Percentiles rank a stretch among this genome's conserved stretches.
phyloP scores from a whole-genome alignment of 306 rosid species.

The Pyrus betulifolia region DNA sequence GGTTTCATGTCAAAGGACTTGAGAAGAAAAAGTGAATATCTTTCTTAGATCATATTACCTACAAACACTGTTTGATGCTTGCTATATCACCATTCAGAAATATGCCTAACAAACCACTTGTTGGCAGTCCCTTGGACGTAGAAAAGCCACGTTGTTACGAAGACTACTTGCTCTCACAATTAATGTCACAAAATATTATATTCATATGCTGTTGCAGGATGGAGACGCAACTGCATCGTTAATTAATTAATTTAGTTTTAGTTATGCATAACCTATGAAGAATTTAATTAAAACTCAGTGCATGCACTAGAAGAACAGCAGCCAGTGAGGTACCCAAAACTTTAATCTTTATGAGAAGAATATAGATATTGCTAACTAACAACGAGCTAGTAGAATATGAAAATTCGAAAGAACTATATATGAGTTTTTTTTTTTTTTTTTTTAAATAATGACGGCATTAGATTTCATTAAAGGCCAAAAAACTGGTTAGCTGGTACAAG shows the following conservation, averaged over 20 bases:
- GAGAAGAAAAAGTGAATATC: slow-evolving; percentile 18
- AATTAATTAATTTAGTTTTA: not conserved
- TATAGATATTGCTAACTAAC: not conserved
- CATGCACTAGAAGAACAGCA: not conserved
- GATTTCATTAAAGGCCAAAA: too few relatives aligned
- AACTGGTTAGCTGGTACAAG: too few relatives aligned
- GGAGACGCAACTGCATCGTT: not conserved
- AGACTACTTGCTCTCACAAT: not conserved
- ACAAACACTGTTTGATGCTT: not conserved
- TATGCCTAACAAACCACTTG: slow-evolving; percentile 25
- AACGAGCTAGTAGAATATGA: not conserved
- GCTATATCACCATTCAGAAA: not conserved
- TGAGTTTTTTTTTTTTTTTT: too few relatives aligned
- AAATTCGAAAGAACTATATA: not conserved
- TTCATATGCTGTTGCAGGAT: not conserved
- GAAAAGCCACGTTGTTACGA: slow-evolving; percentile 29
- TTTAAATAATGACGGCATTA: too few relatives aligned
- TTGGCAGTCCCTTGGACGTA: slow-evolving; percentile 19
- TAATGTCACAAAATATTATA: not conserved
- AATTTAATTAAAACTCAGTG: not conserved
- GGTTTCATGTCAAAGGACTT: too few relatives aligned
- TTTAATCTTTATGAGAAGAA: not conserved
- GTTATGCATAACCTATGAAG: not conserved
- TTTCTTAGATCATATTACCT: not conserved
- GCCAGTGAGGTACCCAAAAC: not conserved